Evolutionary conservation across 345 rosid genomes (phyloP).

Genomic region (Pugionium cornutum): DNA sequence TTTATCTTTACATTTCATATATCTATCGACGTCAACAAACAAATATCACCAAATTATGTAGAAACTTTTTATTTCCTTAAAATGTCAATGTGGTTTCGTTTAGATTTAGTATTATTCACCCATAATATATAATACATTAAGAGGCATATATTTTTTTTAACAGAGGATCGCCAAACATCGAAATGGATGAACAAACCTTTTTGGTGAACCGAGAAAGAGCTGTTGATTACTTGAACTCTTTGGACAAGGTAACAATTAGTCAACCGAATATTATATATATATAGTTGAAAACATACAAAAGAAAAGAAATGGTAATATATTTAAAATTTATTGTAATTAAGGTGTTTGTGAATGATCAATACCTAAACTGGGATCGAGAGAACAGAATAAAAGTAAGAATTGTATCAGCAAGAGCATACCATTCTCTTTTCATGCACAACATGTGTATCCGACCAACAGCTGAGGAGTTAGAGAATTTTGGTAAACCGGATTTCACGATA

Average conservation of each 20-base stretch:
- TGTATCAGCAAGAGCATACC: slow-evolving; percentile 97
- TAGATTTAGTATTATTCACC: background rate
- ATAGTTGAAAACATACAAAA: too few relatives aligned
- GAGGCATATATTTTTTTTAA: background rate
- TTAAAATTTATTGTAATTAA: slow-evolving; percentile 14
- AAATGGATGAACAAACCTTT: slow-evolving; percentile 97
- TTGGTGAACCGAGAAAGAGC: slow-evolving; percentile 97
- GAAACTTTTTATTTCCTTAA: too few relatives aligned
- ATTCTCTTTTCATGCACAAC: slow-evolving; percentile 98
- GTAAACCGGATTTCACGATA: slow-evolving; percentile 98
- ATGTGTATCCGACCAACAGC: slow-evolving; percentile 99
- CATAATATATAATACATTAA: background rate
- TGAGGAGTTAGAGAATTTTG: slow-evolving; percentile 91
- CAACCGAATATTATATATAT: background rate
- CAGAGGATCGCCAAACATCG: slow-evolving; percentile 99
- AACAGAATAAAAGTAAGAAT: slow-evolving; percentile 91
- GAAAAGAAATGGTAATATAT: too few relatives aligned
- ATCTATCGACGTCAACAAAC: too few relatives aligned
- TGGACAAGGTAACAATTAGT: slow-evolving; percentile 68
- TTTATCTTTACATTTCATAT: background rate
- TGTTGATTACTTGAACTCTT: slow-evolving; percentile 94
- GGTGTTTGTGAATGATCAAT: slow-evolving; percentile 97
- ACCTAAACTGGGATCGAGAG: slow-evolving; percentile 86
- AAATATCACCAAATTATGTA: too few relatives aligned
- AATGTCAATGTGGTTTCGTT: too few relatives aligned